Conservation (phyloP, 495 filamentous ascomycete species). For the Hypoxylon fuscum region DNA sequence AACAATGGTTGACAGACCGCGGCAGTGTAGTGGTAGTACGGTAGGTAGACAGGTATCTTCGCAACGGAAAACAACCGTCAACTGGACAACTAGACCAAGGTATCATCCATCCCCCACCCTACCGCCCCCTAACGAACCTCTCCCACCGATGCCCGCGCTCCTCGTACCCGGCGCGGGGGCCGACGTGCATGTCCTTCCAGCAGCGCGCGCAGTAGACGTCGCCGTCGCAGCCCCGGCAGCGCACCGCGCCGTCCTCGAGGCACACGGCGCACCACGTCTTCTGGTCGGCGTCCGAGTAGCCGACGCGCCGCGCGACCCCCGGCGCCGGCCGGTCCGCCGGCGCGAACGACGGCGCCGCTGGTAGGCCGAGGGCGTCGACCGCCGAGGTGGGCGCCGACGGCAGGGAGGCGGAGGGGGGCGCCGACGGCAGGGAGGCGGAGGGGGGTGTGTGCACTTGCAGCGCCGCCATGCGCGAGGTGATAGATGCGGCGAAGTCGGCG, state of each 20-base stretch:
- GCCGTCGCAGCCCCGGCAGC: conserved; percentile 69
- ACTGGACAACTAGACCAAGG: too few relatives aligned
- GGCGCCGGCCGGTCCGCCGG: conserved; percentile 52
- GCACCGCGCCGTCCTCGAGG: conserved; percentile 69
- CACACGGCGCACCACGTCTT: conserved; percentile 77
- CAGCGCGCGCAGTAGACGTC: conserved; percentile 73
- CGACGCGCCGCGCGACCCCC: conserved; percentile 42
- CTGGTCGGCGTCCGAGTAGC: conserved; percentile 68
- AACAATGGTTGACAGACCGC: too few relatives aligned
- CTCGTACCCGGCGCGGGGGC: conserved; percentile 64
- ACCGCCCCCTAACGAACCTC: conserved; percentile 42
- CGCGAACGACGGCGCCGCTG: conserved; percentile 62
- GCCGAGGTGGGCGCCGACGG: too few relatives aligned
- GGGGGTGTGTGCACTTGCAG: conserved; percentile 43
- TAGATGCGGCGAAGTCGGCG: conserved; percentile 49
- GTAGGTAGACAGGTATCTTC: too few relatives aligned
- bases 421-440: conserved; percentile 31
- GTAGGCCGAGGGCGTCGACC: conserved; percentile 56
- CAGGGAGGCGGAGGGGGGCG: conserved; percentile 35
- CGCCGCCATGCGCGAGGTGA: conserved; percentile 52
- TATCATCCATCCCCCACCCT: conserved; percentile 5
- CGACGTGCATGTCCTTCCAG: conserved; percentile 75
- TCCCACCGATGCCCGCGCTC: conserved; percentile 62
- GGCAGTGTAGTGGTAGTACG: too few relatives aligned
- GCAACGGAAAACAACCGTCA: too few relatives aligned